Conservation (phyloP, 805 yeast species). For the Pichia nanzhaoensis region DNA sequence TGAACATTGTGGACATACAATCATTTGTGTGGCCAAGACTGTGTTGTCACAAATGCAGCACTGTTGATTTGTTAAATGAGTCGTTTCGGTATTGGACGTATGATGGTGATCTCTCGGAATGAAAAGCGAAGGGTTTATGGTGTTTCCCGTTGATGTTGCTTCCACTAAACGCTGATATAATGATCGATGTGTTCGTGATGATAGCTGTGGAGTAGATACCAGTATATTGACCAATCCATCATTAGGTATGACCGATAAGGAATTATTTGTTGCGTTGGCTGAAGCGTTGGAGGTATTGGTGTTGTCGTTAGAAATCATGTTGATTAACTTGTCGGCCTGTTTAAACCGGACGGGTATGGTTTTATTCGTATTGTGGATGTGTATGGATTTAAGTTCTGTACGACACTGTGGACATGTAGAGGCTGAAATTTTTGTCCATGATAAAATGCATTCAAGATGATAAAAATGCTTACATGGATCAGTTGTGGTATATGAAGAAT, state of each 20-base stretch:
- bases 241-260: neutral
- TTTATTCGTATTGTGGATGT: slow-evolving; percentile 21
- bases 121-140: too few relatives aligned
- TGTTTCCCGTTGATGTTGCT: neutral
- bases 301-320: slow-evolving; percentile 4
- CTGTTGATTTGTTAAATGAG: slow-evolving; percentile 20
- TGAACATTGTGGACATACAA: slow-evolving; percentile 29
- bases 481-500: slow-evolving; percentile 22
- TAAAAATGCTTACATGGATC: slow-evolving; percentile 31
- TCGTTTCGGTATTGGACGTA: slow-evolving; percentile 5
- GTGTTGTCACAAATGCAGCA: slow-evolving; percentile 30
- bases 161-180: slow-evolving; percentile 1
- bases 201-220: neutral
- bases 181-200: neutral
- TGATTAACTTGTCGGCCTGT: slow-evolving; percentile 8
- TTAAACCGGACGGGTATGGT: slow-evolving; percentile 2
- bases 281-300: too few relatives aligned
- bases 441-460: slow-evolving; percentile 31
- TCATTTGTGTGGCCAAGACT: slow-evolving; percentile 17
- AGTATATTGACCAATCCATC: slow-evolving; percentile 1
- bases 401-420: slow-evolving; percentile 34
- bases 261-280: slow-evolving; percentile 2
- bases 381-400: slow-evolving; percentile 20
- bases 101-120: too few relatives aligned
- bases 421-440: slow-evolving; percentile 30